These are phyloP conservation scores for Saccharomycopsis hybrid DNA, from an alignment of 1,139 yeast species.

Conservation along the genomic window DNA sequence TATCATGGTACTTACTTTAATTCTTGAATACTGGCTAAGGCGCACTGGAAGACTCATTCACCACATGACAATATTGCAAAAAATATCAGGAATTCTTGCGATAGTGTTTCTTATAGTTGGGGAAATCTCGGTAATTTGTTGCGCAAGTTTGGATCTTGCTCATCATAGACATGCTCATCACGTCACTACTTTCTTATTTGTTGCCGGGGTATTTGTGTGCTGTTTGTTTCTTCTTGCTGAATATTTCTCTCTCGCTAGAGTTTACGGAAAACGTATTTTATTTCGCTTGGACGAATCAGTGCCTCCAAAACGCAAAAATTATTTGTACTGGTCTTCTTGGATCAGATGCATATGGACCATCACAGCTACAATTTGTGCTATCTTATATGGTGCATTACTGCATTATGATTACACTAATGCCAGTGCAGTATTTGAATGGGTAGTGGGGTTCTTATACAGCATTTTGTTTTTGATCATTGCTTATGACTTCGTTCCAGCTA, in stretches of 20 bases:
- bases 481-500: conserved; percentile 44
- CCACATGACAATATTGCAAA: conserved; percentile 32
- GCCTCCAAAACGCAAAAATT: conserved; percentile 1
- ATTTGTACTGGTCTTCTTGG: conserved; percentile 21
- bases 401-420: conserved; percentile 35
- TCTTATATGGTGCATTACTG: conserved; percentile 55
- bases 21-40: conserved; percentile 53
- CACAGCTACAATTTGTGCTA: conserved; percentile 64
- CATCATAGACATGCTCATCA: conserved; percentile 4
- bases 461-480: conserved; percentile 57
- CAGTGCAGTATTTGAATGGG: conserved; percentile 74
- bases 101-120: conserved; percentile 55
- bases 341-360: conserved; percentile 60
- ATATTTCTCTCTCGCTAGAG: conserved; percentile 55
- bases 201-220: conserved; percentile 63
- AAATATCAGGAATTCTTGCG: conserved; percentile 31
- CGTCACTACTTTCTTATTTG: conserved; percentile 54
- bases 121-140: conserved; percentile 3
- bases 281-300: conserved; percentile 24
- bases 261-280: conserved; percentile 33
- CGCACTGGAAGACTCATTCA: conserved; percentile 49
- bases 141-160: conserved; percentile 2
- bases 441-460: conserved; percentile 78
- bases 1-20: conserved; percentile 60
- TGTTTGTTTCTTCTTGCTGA: conserved; percentile 54